A percentile compares a stretch with the other conserved stretches of the same genome.
phyloP scores from a whole-genome alignment of 257 asterid species.

The Salvia miltiorrhiza region DNA sequence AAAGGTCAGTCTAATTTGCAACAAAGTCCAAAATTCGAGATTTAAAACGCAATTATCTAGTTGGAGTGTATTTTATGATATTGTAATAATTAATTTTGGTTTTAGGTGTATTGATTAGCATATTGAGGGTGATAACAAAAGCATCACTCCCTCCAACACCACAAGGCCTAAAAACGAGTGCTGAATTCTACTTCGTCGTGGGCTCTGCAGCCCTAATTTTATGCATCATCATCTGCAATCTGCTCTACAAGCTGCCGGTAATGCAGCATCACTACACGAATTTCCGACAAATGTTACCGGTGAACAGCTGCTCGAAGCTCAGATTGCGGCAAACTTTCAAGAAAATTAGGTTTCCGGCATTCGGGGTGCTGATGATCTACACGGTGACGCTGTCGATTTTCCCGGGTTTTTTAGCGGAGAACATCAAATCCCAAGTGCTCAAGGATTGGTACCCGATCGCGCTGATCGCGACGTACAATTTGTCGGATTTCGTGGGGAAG shows the following conservation, averaged over 20 bases:
- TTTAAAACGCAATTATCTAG: no score
- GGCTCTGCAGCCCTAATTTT: slow-evolving; percentile 36
- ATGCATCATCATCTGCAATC: slow-evolving; percentile 59
- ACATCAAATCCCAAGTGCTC: slow-evolving; percentile 40
- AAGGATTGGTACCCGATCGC: slow-evolving; percentile 73
- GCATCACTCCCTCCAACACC: slow-evolving; percentile 72
- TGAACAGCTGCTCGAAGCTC: slow-evolving; percentile 5
- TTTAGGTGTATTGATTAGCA: slow-evolving; percentile 62
- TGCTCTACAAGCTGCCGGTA: slow-evolving; percentile 44
- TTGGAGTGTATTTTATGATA: no score
- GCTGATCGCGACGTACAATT: slow-evolving; percentile 50
- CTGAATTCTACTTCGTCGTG: slow-evolving; percentile 55
- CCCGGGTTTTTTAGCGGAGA: slow-evolving; percentile 72
- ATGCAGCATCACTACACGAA: slow-evolving; percentile 45
- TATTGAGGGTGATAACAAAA: slow-evolving; percentile 62
- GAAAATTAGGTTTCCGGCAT: slow-evolving; percentile 49
- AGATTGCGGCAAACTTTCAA: slow-evolving; percentile 32
- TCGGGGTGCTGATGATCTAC: slow-evolving; percentile 60
- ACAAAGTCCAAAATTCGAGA: no score
- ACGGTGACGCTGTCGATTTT: slow-evolving; percentile 70
- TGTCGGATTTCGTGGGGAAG: slow-evolving; percentile 66
- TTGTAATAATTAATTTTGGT: no score
- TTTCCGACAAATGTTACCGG: slow-evolving; percentile 14
- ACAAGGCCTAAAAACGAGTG: slow-evolving; percentile 63
- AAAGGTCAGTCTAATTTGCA: no score